phyloP scores from a whole-genome alignment of 495 filamentous ascomycete species.

The Talaromyces liani region DNA sequence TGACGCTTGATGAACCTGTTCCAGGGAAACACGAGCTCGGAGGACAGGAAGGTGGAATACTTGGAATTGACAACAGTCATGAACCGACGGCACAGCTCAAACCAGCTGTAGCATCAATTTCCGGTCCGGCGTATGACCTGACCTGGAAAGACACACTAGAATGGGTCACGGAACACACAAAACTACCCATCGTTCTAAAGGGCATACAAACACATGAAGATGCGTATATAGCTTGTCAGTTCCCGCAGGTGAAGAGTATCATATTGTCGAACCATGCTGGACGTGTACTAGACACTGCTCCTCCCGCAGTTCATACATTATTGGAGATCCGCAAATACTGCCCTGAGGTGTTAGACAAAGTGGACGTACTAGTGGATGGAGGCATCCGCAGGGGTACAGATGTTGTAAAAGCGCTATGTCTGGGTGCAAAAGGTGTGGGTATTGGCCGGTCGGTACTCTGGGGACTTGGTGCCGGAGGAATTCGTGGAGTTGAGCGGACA shows the following conservation, averaged over 20 bases:
- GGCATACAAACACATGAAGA: constrained; percentile 93
- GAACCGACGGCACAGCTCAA: constrained; percentile 35
- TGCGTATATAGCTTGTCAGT: constrained; percentile 66
- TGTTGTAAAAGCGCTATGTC: constrained; percentile 79
- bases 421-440: constrained; percentile 83
- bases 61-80: constrained; percentile 24
- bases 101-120: constrained; percentile 18
- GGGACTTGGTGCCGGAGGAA: constrained; percentile 76
- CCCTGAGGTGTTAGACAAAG: constrained; percentile 70
- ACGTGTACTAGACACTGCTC: constrained; percentile 78
- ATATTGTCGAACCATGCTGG: constrained; percentile 91
- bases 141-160: constrained; percentile 78
- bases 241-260: constrained; percentile 68
- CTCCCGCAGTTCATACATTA: constrained; percentile 78
- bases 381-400: constrained; percentile 86
- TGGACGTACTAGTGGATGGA: constrained; percentile 87
- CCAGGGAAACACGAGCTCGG: constrained; percentile 75
- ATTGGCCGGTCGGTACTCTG: constrained; percentile 75
- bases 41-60: neutral
- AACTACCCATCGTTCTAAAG: constrained; percentile 81
- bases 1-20: constrained; percentile 89
- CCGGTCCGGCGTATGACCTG: constrained; percentile 33
- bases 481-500: constrained; percentile 74
- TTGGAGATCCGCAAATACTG: constrained; percentile 87
- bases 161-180: constrained; percentile 70